Percentiles rank a stretch among this genome's conserved stretches.
These are phyloP conservation scores for Musa troglodytarum DNA, from an alignment of 176 grass and related monocot species.

Conservation along the genomic window DNA sequence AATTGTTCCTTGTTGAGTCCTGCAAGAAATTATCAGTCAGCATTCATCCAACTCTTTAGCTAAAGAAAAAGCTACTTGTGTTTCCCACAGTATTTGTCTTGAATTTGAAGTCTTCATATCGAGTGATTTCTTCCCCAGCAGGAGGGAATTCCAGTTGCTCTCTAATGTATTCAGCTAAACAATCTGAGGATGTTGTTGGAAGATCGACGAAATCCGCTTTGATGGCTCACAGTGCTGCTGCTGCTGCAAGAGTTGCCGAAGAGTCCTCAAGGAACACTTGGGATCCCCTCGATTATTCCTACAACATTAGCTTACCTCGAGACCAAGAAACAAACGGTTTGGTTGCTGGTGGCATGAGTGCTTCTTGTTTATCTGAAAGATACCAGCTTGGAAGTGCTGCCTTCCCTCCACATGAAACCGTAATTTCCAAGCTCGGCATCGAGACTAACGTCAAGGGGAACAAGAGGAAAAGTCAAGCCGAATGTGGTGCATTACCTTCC, in stretches of 20 bases:
- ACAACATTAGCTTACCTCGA: slow-evolving; percentile 34
- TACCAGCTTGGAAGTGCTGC: slow-evolving; percentile 29
- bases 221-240: slow-evolving; percentile 3
- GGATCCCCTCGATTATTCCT: slow-evolving; percentile 42
- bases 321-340: slow-evolving; percentile 30
- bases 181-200: slow-evolving; percentile 38
- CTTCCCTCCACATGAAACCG: no score
- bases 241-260: slow-evolving; percentile 34
- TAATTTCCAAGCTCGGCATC: slow-evolving; percentile 21
- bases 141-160: slow-evolving; percentile 17
- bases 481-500: slow-evolving; percentile 21
- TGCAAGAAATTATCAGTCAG: slow-evolving; percentile 32
- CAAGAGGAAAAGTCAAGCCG: slow-evolving; percentile 44
- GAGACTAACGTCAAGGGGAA: slow-evolving; percentile 39
- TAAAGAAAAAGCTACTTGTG: slow-evolving; percentile 20
- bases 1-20: slow-evolving; percentile 59
- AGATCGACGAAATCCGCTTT: not conserved
- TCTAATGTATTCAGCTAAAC: slow-evolving; percentile 58
- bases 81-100: not conserved
- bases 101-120: slow-evolving; percentile 15
- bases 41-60: slow-evolving; percentile 28
- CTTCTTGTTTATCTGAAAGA: slow-evolving; percentile 39
- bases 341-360: slow-evolving; percentile 26
- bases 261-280: slow-evolving; percentile 46
- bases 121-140: slow-evolving; percentile 18